Base-by-base conservation (phyloP, 768 basidiomycete genomes). In the Tulasnella calospora region DNA sequence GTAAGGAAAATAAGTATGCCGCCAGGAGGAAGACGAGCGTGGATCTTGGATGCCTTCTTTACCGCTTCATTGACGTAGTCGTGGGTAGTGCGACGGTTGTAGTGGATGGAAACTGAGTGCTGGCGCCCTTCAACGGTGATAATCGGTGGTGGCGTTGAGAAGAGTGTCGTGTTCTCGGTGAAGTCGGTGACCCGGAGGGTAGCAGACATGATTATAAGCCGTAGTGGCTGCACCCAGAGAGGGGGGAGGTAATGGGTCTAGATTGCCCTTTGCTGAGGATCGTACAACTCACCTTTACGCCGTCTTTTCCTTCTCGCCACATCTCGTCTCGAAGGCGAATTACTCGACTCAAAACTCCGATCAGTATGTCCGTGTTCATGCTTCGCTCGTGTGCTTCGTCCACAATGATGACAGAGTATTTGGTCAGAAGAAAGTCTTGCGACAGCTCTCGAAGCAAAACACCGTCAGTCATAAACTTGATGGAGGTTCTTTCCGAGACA, bases 381-480 rank as follows among this genome's bases (percentile, higher is more conserved):
- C 95, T 98, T 79, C 98, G 87, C 85, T 99, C 98, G 84, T 99
- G 98, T 0, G 98, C 98, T 84, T 99, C 98, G 80, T 99, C 98
- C 78, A 99, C 94, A 79, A 99, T 92, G 80, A 99, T 91, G 36
- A 98, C 92, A 8, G 94, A 95, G 83, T 99, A 99, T 84, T 92
- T 94, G 67, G 86, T 89, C n/a, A 99, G 87, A n/a, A 98, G 84
- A 84, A 99, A 98, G 83, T 99, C 96, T 17, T 90, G 89, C 0
- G 95, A 92, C 30, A 99, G 87, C 84, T 99, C 98, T 77, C 98
- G 91, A 21, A 99, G 86, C 44, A 99, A 86, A 36, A 99, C 95
- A 86, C 98, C 98, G 82, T 99, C 98, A 8, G 98, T 99, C 96
- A 99, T 98, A 87, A 99, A 99, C 84, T 99, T 98, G 87, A 99